Conservation (phyloP, 176 grass and related monocot genomes). For the Saccharum officinarum region DNA sequence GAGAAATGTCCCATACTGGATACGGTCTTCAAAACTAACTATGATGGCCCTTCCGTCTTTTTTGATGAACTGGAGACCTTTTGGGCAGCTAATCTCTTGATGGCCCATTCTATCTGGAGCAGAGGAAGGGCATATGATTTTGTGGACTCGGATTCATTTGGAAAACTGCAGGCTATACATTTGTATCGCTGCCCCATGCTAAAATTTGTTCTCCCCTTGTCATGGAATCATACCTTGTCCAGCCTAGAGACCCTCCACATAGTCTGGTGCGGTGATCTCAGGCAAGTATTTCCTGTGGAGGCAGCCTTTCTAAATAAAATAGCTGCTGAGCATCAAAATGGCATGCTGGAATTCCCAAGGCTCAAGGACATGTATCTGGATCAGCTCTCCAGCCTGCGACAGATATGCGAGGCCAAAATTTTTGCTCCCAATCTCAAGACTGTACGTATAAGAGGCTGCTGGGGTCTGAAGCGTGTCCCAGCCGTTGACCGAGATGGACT, state of each 20-base stretch:
- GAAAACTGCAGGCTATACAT: neutral
- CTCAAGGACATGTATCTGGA: constrained; percentile 18
- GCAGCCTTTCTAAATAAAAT: neutral
- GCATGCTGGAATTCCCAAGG: constrained; percentile 8
- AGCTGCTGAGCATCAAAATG: neutral
- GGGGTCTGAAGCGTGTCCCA: neutral
- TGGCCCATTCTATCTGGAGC: neutral
- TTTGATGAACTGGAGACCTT: neutral
- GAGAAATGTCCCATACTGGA: neutral
- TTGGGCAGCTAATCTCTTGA: neutral
- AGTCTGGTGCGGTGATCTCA: neutral
- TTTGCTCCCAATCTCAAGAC: neutral
- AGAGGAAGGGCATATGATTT: neutral
- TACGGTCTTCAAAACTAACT: neutral
- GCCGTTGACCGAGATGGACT: rapidly evolving
- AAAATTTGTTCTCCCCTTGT: neutral
- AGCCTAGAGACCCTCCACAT: neutral
- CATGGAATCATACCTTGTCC: neutral
- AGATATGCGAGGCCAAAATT: neutral
- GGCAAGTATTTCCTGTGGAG: neutral
- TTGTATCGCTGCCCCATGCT: neutral
- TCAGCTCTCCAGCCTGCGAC: neutral
- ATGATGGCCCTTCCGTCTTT: neutral
- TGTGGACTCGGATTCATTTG: rapidly evolving
- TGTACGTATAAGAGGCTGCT: neutral